phyloP scores from a whole-genome alignment of 129 eudicot genomes.

The Solidago caesia region DNA sequence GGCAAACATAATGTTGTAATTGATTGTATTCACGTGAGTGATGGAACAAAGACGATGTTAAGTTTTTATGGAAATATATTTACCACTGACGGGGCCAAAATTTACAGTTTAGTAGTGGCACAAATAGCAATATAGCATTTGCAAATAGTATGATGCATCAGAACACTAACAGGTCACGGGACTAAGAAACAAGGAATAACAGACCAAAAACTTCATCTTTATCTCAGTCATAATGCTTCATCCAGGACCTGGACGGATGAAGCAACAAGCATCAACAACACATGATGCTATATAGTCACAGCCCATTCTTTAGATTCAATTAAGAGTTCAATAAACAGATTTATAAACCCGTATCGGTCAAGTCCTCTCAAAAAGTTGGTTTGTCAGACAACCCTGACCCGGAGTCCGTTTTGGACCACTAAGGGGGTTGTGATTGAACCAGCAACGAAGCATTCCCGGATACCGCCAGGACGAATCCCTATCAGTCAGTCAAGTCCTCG shows the following conservation, averaged over 20 bases:
- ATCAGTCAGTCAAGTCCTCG: too few species aligned
- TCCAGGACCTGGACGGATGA: neutral
- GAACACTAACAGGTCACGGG: constrained; percentile 14
- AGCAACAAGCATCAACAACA: neutral
- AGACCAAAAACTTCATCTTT: neutral
- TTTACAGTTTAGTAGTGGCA: neutral
- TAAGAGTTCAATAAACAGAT: too few species aligned
- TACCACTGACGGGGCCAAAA: neutral
- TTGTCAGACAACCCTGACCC: too few species aligned
- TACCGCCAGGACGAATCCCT: too few species aligned
- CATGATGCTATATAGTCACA: too few species aligned
- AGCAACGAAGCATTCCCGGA: too few species aligned
- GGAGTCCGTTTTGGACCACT: too few species aligned
- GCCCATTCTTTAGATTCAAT: too few species aligned
- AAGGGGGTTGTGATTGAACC: too few species aligned
- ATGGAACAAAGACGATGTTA: neutral
- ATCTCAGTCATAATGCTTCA: neutral
- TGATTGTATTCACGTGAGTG: neutral
- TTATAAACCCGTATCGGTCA: too few species aligned
- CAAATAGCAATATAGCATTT: neutral
- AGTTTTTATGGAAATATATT: neutral
- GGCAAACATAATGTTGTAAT: neutral
- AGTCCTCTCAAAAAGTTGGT: too few species aligned
- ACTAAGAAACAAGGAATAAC: constrained; percentile 13
- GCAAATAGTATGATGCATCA: constrained; percentile 8